Conservation (phyloP, 2,329 filamentous ascomycete genomes). For the Xylaria multiplex region DNA sequence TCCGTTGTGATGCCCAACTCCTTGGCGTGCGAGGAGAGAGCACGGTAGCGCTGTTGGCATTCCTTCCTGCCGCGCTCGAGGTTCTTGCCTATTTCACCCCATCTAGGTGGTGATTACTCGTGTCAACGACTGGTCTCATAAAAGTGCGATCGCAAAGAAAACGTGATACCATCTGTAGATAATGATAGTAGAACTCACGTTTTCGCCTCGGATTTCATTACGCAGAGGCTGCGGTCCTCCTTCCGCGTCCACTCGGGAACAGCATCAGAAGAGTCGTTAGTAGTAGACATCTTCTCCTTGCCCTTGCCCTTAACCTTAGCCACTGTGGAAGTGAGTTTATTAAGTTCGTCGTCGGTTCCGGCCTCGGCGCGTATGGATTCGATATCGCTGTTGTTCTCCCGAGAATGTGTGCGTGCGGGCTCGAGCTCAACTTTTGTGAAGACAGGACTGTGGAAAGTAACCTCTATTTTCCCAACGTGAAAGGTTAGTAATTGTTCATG, state of each 20-base stretch:
- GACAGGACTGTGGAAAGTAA: slow-evolving; percentile 32
- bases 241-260: slow-evolving; percentile 35
- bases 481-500: slow-evolving; percentile 9
- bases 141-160: not conserved
- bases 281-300: slow-evolving; percentile 18
- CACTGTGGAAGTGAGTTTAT: not conserved
- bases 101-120: slow-evolving; percentile 24
- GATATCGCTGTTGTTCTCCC: slow-evolving; percentile 2
- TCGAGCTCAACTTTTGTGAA: slow-evolving; percentile 5
- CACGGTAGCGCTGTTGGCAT: slow-evolving; percentile 31
- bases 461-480: slow-evolving; percentile 21
- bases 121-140: slow-evolving; percentile 6
- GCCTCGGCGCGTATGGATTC: slow-evolving; percentile 27
- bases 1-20: slow-evolving; percentile 31
- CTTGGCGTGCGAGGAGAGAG: slow-evolving; percentile 27
- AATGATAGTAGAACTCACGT: slow-evolving; percentile 32
- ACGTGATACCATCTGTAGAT: not conserved
- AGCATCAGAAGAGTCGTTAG: slow-evolving; percentile 19
- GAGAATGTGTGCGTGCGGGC: not conserved
- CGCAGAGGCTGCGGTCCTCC: slow-evolving; percentile 39
- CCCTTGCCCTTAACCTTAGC: not conserved
- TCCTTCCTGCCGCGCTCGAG: slow-evolving; percentile 31
- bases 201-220: slow-evolving; percentile 30
- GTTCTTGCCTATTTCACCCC: slow-evolving; percentile 34
- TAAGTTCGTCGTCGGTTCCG: slow-evolving; percentile 24